These are phyloP conservation scores for Candida peoriensis DNA, from an alignment of 805 yeast genomes.

Conservation along the genomic window DNA sequence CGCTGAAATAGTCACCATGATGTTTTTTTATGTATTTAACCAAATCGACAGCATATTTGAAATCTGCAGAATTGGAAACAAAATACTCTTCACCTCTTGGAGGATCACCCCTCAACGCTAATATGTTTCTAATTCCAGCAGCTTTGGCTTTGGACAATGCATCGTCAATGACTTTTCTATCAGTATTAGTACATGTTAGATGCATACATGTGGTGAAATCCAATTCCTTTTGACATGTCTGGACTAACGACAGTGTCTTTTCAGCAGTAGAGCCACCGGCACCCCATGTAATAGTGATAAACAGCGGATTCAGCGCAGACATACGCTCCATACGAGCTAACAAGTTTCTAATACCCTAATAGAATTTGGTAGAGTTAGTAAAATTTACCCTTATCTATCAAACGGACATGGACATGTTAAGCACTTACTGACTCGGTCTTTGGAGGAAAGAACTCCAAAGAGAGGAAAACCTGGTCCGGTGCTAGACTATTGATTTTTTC, in stretches of 20 bases:
- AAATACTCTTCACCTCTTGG: conserved; percentile 71
- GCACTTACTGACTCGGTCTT: conserved; percentile 65
- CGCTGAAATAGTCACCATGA: conserved; percentile 78
- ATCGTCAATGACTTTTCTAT: conserved; percentile 65
- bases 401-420: neutral
- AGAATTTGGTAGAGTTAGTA: conserved; percentile 8
- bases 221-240: conserved; percentile 66
- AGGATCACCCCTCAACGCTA: conserved; percentile 95
- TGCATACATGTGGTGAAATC: conserved; percentile 91
- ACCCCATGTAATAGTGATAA: conserved; percentile 96
- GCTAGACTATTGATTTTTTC: conserved; percentile 47
- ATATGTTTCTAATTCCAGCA: conserved; percentile 79
- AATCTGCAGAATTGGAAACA: conserved; percentile 35
- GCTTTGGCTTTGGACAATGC: conserved; percentile 68
- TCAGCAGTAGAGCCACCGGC: conserved; percentile 95
- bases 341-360: conserved; percentile 71
- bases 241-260: conserved; percentile 80
- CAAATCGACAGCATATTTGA: conserved; percentile 78
- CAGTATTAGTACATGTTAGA: conserved; percentile 93
- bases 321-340: conserved; percentile 84
- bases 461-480: conserved; percentile 59
- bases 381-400: neutral
- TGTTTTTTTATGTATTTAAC: conserved; percentile 69
- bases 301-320: conserved; percentile 82
- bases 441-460: conserved; percentile 97